A percentile compares a stretch with the other conserved stretches of the same genome.
These are phyloP conservation scores for Linum trigynum DNA, from an alignment of 345 rosid species.

Conservation along the genomic window DNA sequence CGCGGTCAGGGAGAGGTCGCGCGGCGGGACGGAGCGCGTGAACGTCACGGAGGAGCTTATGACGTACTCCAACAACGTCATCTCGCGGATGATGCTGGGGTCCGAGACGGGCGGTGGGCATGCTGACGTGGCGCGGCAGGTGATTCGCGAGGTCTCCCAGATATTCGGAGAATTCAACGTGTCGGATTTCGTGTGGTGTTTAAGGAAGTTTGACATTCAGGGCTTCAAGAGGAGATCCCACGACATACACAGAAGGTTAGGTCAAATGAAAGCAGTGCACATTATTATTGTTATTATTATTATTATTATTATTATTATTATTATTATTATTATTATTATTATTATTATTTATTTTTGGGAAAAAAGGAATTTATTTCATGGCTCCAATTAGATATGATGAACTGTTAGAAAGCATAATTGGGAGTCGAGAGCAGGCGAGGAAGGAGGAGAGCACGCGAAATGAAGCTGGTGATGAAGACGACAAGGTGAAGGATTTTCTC, in stretches of 20 bases:
- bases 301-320: too few relatives aligned
- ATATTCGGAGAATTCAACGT: conserved; percentile 37
- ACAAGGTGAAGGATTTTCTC: conserved; percentile 28
- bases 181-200: conserved; percentile 38
- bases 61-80: conserved; percentile 28
- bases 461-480: not conserved
- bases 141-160: conserved; percentile 29
- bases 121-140: conserved; percentile 24
- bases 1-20: conserved; percentile 12
- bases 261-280: too few relatives aligned
- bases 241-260: conserved; percentile 16
- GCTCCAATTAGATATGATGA: conserved; percentile 10
- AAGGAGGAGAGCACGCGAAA: not conserved
- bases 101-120: conserved; percentile 13
- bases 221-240: conserved; percentile 25
- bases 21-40: conserved; percentile 3
- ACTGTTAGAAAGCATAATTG: conserved; percentile 29
- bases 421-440: conserved; percentile 20
- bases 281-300: too few relatives aligned
- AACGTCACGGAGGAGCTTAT: conserved; percentile 33
- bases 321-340: too few relatives aligned
- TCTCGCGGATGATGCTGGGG: conserved; percentile 41
- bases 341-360: too few relatives aligned
- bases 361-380: too few relatives aligned
- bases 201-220: conserved; percentile 27